Percentiles rank a stretch among this genome's conserved stretches.
These are phyloP conservation scores for Brachypodium distachyon DNA, from an alignment of 202 grass and related monocot species.

Conservation along the genomic window DNA sequence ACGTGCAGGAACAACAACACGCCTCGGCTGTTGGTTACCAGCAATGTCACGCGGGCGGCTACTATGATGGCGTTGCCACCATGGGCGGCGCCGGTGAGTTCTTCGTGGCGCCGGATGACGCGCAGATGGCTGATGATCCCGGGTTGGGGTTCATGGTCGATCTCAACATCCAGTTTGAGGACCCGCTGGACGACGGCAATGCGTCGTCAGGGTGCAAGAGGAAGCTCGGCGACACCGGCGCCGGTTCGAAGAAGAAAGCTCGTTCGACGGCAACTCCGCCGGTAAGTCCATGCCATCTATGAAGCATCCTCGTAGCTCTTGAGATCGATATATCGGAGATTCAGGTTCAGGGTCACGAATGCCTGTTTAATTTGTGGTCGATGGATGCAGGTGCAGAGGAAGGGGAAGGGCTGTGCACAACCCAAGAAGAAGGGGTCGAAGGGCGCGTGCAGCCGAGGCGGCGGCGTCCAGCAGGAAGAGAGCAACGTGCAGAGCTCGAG, in stretches of 20 bases:
- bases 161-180: conserved; percentile 52
- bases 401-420: conserved; percentile 28
- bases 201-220: conserved; percentile 32
- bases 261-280: conserved; percentile 11
- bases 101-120: conserved; percentile 40
- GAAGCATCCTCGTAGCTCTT: background rate
- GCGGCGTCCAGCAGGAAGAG: conserved; percentile 31
- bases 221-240: conserved; percentile 27
- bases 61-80: conserved; percentile 25
- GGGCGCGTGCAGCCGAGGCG: conserved; percentile 29
- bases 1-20: conserved; percentile 44
- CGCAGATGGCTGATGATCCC: conserved; percentile 41
- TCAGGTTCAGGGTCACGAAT: no score
- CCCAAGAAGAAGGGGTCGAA: conserved; percentile 60
- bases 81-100: conserved; percentile 23
- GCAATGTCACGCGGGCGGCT: conserved; percentile 24
- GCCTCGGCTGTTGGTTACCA: conserved; percentile 17
- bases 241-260: conserved; percentile 39
- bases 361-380: background rate
- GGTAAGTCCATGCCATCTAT: conserved; percentile 16
- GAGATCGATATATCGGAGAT: background rate
- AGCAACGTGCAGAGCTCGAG: conserved; percentile 53
- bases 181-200: conserved; percentile 7
- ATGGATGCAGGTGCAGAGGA: conserved; percentile 40
- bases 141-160: conserved; percentile 42